phyloP scores from a whole-genome alignment of 345 rosid species.

The Moricandia arvensis region DNA sequence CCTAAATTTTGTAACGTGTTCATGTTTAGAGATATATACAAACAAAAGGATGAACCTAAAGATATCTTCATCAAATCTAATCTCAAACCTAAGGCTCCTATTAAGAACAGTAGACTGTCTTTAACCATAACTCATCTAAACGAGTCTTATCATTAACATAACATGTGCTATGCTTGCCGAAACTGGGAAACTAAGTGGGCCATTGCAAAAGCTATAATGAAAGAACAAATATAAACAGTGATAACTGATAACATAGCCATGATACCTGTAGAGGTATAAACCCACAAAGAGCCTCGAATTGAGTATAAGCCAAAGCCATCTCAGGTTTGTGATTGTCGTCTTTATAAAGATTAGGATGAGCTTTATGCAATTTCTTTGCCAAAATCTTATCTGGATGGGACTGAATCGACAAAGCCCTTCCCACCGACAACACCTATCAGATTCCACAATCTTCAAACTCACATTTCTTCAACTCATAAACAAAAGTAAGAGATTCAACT shows the following conservation, averaged over 20 bases:
- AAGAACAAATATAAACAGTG: too few relatives aligned
- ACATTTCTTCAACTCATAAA: slow-evolving; percentile 10
- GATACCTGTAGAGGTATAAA: slow-evolving; percentile 70
- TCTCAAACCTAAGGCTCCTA: too few relatives aligned
- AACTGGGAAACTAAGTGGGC: slow-evolving; percentile 14
- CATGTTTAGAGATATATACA: too few relatives aligned
- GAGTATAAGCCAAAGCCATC: slow-evolving; percentile 96
- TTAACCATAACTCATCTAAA: too few relatives aligned
- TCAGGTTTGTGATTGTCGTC: slow-evolving; percentile 97
- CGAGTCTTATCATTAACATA: too few relatives aligned
- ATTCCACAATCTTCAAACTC: background rate
- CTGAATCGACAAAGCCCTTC: slow-evolving; percentile 89
- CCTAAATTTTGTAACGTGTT: too few relatives aligned
- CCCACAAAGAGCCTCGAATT: slow-evolving; percentile 92
- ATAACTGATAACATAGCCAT: background rate
- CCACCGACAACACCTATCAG: slow-evolving; percentile 81
- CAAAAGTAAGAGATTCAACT: background rate
- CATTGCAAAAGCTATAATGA: too few relatives aligned
- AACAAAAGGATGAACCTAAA: too few relatives aligned
- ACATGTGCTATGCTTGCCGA: too few relatives aligned
- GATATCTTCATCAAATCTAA: too few relatives aligned
- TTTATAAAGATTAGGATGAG: slow-evolving; percentile 73
- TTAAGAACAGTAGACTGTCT: too few relatives aligned
- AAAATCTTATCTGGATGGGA: slow-evolving; percentile 91
- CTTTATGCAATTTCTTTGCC: slow-evolving; percentile 70